Evolutionary conservation across 2,329 filamentous ascomycete species (phyloP).

Genomic region (Neoascochyta sp.): DNA sequence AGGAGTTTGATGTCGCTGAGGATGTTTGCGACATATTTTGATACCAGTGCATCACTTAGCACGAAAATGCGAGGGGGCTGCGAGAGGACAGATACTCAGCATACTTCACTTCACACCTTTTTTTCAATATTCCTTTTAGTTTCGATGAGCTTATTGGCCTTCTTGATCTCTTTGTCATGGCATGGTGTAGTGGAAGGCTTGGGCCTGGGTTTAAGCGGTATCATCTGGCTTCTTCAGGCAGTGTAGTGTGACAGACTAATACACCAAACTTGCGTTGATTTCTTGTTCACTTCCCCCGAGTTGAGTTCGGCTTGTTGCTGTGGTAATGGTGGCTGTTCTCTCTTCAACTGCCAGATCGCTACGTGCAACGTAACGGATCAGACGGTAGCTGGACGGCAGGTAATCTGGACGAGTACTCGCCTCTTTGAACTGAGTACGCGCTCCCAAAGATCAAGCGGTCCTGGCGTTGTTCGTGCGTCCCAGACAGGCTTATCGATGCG

Average conservation of each 20-base stretch:
- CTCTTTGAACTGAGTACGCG: no score
- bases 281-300: no score
- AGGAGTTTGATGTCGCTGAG: background rate
- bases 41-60: conserved; percentile 40
- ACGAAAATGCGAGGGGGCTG: conserved; percentile 18
- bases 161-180: conserved; percentile 30
- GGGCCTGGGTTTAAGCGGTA: conserved; percentile 11
- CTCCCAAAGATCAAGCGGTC: background rate
- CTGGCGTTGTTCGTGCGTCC: background rate
- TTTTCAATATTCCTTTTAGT: conserved; percentile 38
- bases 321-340: no score
- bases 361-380: no score
- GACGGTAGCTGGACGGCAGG: no score
- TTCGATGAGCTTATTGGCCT: conserved; percentile 24
- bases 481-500: background rate
- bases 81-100: conserved; percentile 24
- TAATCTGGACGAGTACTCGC: no score
- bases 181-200: conserved; percentile 20
- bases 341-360: no score
- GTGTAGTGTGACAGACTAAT: conserved; percentile 26
- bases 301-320: no score
- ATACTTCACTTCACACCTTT: conserved; percentile 22
- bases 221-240: conserved; percentile 16
- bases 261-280: conserved; percentile 8
- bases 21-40: conserved; percentile 27